Evolutionary conservation across 2,329 filamentous ascomycete species (phyloP), one percentile per base, ranked within the genome.

Genomic region (Didymella glomerata): DNA sequence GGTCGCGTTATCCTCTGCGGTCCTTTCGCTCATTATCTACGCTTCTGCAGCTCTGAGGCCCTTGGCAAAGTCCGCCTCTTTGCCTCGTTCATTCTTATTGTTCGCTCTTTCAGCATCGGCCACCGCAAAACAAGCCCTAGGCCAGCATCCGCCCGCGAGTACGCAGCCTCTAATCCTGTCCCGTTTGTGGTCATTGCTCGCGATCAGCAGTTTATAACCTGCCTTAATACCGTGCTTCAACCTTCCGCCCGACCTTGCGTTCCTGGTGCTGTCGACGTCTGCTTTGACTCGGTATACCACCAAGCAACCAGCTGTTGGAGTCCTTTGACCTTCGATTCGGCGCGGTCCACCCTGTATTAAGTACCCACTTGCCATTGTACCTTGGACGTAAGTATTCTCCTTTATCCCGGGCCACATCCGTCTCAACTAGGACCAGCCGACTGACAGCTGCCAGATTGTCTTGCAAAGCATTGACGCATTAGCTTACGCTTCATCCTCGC

Each of bases 31-130:
- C 74, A 62, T 77, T 77, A 68, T 60, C 68, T 76, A 65, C 61
- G 66, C 63, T 74, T 77, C 69, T 73, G 61, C 64, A 66, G 69
- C 72, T 63, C 67, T 60, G 70, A 69, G 68, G 70, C 55, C 62
- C 63, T 60, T 54, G 71, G 64, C 65, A 73, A 72, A 67, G 62
- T 57, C 61, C 50, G 62, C 72, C 71, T 69, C 73, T 68, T 71
- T 71, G 71, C 71, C 62, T 65, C 60, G 54, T 76, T 76, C 72
- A 71, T 76, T 77, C 64, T 75, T 76, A 72, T 75, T 75, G 71
- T 75, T 72, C 74, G 66, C 73, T 76, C 72, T 72, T 76, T 76
- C 62, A 71, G 65, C 66, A 65, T 71, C 67, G 67, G 66, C 69
- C 70, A 65, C 69, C 66, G 68, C 70, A 68, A 68, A 67, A 68